Evolutionary conservation across 495 filamentous ascomycete species (phyloP), one percentile per base, ranked within the genome.

Genomic region (Diplogelasinospora grovesii): DNA sequence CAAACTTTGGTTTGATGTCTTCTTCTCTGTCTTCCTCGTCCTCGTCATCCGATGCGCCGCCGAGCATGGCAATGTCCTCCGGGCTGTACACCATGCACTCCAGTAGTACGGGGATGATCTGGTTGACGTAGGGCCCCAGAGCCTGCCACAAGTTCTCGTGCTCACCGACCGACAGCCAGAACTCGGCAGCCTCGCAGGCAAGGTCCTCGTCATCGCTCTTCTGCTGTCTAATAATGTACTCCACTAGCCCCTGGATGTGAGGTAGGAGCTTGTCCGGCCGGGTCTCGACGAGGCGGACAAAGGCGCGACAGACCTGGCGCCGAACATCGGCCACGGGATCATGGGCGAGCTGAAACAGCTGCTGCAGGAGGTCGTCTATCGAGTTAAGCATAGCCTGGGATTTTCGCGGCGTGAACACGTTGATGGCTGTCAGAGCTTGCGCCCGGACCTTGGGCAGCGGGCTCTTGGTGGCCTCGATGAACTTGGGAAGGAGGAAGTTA

Each of bases 41-140:
- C 29, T 93, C 93, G 66, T 97, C 89, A 44, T 95, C 86, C 21
- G 79, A 82, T 6, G 83, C 85, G 24, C 77, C 85, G 45, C 86
- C 87, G 19, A 97, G 64, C 18, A 86, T 71, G 33, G 85, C 74
- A 37, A 94, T 88, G 45, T 97, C 93, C 40, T 97, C 92, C 45
- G 94, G 85, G 50, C 85, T 82, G 50, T 97, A 99, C 11, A 97
- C 79, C 92, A 99, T 99, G 53, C 86, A 90, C 43, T 90, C 79
- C 2, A 99, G 75, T 29, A 99, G 64, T 11, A 96, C 83, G 0
- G 92, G 90, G 13, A 99, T 79, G 33, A 99, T 87, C 57, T 86
- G 86, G 40, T 74, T 63, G 46, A 99, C 77, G 56, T 83, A 85
- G 1, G 86, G 88, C 5, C 70, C 79, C 14, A 99, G 62, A 0